Conservation (phyloP, 169 alveolate genomes). For the Cryptosporidium andersoni region DNA sequence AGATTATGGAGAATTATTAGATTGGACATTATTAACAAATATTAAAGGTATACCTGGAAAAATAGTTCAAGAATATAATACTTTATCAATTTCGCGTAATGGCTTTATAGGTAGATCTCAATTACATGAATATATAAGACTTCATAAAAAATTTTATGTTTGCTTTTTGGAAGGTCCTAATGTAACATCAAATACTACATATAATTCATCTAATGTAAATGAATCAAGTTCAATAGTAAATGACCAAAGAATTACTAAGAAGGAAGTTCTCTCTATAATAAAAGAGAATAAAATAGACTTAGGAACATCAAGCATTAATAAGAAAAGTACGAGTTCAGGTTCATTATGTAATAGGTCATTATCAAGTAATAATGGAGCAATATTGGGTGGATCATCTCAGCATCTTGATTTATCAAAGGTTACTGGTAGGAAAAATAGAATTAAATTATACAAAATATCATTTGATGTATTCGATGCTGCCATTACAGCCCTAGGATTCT, state of each 20-base stretch:
- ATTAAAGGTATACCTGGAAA: conserved; percentile 50
- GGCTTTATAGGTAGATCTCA: conserved; percentile 60
- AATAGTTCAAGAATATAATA: conserved; percentile 20
- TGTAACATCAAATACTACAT: too few species aligned
- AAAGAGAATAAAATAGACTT: conserved; percentile 5
- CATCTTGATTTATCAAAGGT: neutral
- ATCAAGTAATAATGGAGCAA: too few species aligned
- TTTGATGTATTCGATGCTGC: conserved; percentile 49
- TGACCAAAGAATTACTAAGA: neutral
- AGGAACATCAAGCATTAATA: conserved; percentile 7
- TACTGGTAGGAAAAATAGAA: conserved; percentile 1
- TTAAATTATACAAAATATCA: conserved; percentile 14
- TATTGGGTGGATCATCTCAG: too few species aligned
- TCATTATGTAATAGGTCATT: too few species aligned
- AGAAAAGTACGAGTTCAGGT: neutral
- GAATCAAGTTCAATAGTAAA: neutral
- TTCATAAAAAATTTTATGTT: conserved; percentile 26
- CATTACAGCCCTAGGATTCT: conserved; percentile 41
- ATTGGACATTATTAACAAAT: conserved; percentile 31
- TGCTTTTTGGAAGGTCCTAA: too few species aligned
- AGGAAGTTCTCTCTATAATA: too few species aligned
- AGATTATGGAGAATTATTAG: conserved; percentile 39
- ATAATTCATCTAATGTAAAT: too few species aligned
- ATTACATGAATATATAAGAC: conserved; percentile 30
- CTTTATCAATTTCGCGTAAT: conserved; percentile 21